A percentile compares a stretch with the other conserved stretches of the same genome.
phyloP scores from a whole-genome alignment of 352 stramenopile genomes.

The Pythium biforme region DNA sequence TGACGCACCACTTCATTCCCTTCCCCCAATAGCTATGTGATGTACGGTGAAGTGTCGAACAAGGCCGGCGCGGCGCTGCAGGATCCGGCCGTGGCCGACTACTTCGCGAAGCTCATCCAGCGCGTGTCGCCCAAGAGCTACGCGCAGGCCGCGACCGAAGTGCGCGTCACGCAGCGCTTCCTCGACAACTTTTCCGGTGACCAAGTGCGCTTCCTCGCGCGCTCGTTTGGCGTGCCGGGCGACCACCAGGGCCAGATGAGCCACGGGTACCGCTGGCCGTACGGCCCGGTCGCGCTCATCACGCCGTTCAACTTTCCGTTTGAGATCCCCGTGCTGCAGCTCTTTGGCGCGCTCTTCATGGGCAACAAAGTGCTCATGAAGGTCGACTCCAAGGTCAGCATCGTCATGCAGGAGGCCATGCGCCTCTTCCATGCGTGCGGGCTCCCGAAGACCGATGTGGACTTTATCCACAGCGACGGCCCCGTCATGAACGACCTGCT shows the following conservation, averaged over 20 bases:
- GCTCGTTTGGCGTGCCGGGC: conserved; percentile 94
- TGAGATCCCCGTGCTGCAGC: conserved; percentile 98
- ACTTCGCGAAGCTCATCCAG: conserved; percentile 96
- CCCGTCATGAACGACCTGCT: conserved; percentile 95
- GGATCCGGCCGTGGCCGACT: conserved; percentile 91
- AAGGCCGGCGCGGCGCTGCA: conserved; percentile 82
- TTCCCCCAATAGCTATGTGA: conserved; percentile 33
- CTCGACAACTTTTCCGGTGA: conserved; percentile 98
- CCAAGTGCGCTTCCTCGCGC: conserved; percentile 96
- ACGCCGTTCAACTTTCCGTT: conserved; percentile 99
- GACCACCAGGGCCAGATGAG: conserved; percentile 96
- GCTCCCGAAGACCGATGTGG: conserved; percentile 93
- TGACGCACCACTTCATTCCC: neutral
- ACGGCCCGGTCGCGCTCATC: conserved; percentile 95
- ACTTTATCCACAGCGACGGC: conserved; percentile 97
- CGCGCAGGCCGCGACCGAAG: conserved; percentile 90
- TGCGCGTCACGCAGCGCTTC: conserved; percentile 94
- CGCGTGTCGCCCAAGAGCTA: conserved; percentile 97
- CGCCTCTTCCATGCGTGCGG: conserved; percentile 95
- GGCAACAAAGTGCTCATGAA: conserved; percentile 98
- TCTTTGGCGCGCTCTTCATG: conserved; percentile 98
- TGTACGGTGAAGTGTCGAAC: conserved; percentile 81
- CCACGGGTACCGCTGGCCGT: conserved; percentile 95
- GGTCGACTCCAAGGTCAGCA: conserved; percentile 93
- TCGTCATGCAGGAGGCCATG: conserved; percentile 98